Evolutionary conservation across 345 rosid genomes (phyloP).

Genomic region (Sonneratia caseolaris): DNA sequence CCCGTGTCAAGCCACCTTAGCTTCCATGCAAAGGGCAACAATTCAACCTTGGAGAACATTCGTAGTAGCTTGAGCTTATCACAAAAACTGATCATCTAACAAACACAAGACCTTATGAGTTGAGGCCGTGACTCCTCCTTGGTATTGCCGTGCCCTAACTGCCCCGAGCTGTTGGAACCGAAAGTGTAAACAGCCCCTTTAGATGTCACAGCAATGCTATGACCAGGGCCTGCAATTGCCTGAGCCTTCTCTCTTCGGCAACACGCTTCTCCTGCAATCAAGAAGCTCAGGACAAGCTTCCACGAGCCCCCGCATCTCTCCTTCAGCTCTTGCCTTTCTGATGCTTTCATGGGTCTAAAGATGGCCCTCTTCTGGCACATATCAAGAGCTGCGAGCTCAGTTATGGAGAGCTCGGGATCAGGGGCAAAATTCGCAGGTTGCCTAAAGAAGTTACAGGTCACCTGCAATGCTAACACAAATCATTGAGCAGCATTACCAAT

Average conservation of each 20-base stretch:
- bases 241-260: constrained; percentile 90
- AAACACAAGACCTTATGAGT: constrained; percentile 63
- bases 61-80: neutral
- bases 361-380: constrained; percentile 72
- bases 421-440: constrained; percentile 85
- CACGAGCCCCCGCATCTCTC: constrained; percentile 84
- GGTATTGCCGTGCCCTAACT: constrained; percentile 78
- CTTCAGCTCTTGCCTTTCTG: constrained; percentile 56
- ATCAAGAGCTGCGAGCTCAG: constrained; percentile 97
- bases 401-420: constrained; percentile 59
- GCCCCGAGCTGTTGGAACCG: constrained; percentile 79
- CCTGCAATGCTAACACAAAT: constrained; percentile 48
- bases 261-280: constrained; percentile 76
- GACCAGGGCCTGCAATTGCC: constrained; percentile 95
- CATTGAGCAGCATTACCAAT: constrained; percentile 56
- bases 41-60: neutral
- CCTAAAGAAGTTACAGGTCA: constrained; percentile 90
- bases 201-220: constrained; percentile 77
- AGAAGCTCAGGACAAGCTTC: constrained; percentile 79
- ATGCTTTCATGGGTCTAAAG: constrained; percentile 65
- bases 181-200: constrained; percentile 71
- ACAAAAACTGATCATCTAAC: constrained; percentile 5
- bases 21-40: neutral
- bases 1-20: neutral
- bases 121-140: constrained; percentile 82